Percentiles rank a stretch among this genome's conserved stretches.
These are phyloP conservation scores for Tulasnella sp. DNA, from an alignment of 768 basidiomycete species.

Conservation along the genomic window DNA sequence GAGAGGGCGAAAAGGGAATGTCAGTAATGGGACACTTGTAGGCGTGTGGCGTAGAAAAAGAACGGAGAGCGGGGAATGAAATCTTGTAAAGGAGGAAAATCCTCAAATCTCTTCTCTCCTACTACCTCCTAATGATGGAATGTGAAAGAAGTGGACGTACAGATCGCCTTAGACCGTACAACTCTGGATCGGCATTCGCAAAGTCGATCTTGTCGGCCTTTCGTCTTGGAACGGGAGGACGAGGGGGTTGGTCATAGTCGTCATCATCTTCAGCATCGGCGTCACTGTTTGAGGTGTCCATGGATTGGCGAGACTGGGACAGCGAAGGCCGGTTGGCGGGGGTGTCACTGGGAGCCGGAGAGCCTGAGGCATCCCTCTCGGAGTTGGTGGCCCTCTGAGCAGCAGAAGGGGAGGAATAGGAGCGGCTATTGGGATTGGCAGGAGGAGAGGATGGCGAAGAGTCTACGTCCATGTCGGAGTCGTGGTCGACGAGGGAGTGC, in stretches of 20 bases:
- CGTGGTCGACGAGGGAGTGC: slow-evolving; percentile 9
- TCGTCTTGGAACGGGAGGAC: slow-evolving; percentile 7
- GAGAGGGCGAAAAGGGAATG: slow-evolving; percentile 9
- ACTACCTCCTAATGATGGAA: neutral
- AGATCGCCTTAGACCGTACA: slow-evolving; percentile 25
- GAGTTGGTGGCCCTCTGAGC: neutral
- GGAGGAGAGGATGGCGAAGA: slow-evolving; percentile 24
- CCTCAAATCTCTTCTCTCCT: neutral
- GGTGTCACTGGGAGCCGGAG: slow-evolving; percentile 30
- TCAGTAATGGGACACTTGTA: slow-evolving; percentile 16
- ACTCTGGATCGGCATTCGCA: slow-evolving; percentile 20
- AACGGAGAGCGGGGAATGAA: neutral
- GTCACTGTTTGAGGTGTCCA: slow-evolving; percentile 53
- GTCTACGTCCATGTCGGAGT: slow-evolving; percentile 39
- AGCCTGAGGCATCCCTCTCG: slow-evolving; percentile 13
- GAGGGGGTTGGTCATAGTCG: slow-evolving; percentile 17
- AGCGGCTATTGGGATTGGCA: slow-evolving; percentile 24
- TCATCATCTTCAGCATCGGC: slow-evolving; percentile 30
- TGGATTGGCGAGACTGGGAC: slow-evolving; percentile 25
- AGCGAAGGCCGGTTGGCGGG: slow-evolving; percentile 25
- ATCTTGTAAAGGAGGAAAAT: slow-evolving; percentile 1
- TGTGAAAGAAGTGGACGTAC: slow-evolving; percentile 17
- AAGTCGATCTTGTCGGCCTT: slow-evolving; percentile 19
- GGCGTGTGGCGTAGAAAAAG: neutral
- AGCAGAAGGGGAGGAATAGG: slow-evolving; percentile 4